Percentiles rank a stretch among this genome's conserved stretches.
These are phyloP conservation scores for Ogataea chonburiensis DNA, from an alignment of 805 yeast genomes.

Conservation along the genomic window DNA sequence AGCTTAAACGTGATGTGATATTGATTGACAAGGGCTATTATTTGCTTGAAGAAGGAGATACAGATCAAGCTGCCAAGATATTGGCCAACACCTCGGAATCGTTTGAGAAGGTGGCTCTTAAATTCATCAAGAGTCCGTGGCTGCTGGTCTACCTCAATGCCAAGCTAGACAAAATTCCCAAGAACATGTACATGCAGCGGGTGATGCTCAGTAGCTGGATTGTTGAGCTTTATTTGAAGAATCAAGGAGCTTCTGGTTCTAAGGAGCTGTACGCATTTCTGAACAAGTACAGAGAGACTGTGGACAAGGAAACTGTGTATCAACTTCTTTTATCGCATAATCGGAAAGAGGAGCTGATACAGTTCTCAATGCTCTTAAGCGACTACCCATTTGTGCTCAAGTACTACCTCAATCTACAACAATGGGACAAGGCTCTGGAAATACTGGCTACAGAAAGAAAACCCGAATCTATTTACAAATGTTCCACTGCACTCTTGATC, in stretches of 20 bases:
- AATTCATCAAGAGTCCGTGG: slow-evolving; percentile 45
- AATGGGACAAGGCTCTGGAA: slow-evolving; percentile 72
- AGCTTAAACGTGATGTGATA: slow-evolving; percentile 46
- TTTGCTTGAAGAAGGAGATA: slow-evolving; percentile 33
- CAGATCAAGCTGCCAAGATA: slow-evolving; percentile 48
- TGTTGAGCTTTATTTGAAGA: slow-evolving; percentile 54
- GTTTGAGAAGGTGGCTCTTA: slow-evolving; percentile 66
- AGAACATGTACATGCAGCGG: slow-evolving; percentile 41
- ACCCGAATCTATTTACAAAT: slow-evolving; percentile 54
- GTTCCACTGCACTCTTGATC: slow-evolving; percentile 64
- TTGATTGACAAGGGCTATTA: slow-evolving; percentile 54
- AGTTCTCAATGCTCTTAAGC: slow-evolving; percentile 62
- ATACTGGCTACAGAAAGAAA: slow-evolving; percentile 51
- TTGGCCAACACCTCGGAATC: slow-evolving; percentile 65
- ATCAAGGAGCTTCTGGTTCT: slow-evolving; percentile 43
- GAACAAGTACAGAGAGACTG: slow-evolving; percentile 39
- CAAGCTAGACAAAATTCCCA: slow-evolving; percentile 39
- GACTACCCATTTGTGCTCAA: slow-evolving; percentile 70
- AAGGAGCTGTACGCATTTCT: slow-evolving; percentile 50
- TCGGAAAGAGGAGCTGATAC: slow-evolving; percentile 58
- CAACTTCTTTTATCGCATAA: slow-evolving; percentile 71
- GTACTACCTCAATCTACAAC: slow-evolving; percentile 64
- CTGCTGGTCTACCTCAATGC: slow-evolving; percentile 44
- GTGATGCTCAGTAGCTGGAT: slow-evolving; percentile 64
- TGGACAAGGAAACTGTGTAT: slow-evolving; percentile 70